These are phyloP conservation scores for Didymella pinodella DNA, from an alignment of 2,329 filamentous ascomycete genomes.

Conservation along the genomic window DNA sequence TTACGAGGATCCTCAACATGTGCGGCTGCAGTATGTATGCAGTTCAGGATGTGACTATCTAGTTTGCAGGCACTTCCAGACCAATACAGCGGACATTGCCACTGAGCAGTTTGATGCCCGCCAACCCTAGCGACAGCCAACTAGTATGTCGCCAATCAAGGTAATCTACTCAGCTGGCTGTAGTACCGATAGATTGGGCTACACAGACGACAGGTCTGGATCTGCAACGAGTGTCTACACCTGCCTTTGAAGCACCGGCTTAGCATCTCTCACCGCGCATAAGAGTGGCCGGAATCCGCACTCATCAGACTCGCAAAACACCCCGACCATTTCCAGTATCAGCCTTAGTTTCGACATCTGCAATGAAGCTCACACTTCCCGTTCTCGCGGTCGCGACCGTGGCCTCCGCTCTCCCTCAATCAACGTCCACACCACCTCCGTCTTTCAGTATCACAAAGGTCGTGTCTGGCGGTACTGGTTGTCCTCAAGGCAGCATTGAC, in stretches of 20 bases:
- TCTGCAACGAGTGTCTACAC: neutral
- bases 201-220: slow-evolving; percentile 7
- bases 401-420: slow-evolving; percentile 15
- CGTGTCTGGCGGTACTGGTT: slow-evolving; percentile 45
- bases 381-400: neutral
- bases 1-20: neutral
- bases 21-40: slow-evolving; percentile 4
- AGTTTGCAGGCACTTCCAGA: neutral
- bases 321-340: neutral
- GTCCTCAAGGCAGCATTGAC: slow-evolving; percentile 48
- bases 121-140: neutral
- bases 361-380: slow-evolving; percentile 1
- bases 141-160: slow-evolving; percentile 1
- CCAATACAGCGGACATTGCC: neutral
- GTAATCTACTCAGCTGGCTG: slow-evolving; percentile 3
- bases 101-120: neutral
- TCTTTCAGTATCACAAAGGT: slow-evolving; percentile 45
- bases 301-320: neutral
- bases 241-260: neutral
- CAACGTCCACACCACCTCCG: slow-evolving; percentile 27
- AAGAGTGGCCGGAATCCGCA: neutral
- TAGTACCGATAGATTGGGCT: slow-evolving; percentile 10
- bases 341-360: neutral
- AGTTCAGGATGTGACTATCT: neutral
- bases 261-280: neutral